Evolutionary conservation across 306 rosid species (phyloP), one percentile per base, ranked within the genome.

Genomic region (Lagenaria siceraria): DNA sequence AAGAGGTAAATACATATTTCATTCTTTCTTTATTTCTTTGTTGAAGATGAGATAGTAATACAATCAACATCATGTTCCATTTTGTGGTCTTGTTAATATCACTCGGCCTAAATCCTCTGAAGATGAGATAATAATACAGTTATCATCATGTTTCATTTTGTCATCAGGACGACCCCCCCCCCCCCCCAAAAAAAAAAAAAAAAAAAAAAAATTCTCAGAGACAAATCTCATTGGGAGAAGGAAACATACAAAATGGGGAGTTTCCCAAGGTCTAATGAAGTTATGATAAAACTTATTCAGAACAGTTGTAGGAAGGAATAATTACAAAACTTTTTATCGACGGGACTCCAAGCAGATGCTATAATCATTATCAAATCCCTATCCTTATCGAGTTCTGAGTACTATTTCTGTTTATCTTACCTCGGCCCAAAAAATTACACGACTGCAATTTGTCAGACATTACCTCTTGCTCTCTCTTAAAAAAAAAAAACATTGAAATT

Each of bases 1-100:
- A 80, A 79, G 98, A 96, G 97, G 99, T 93, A 84, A 81, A 86
- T 43, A 62, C 52, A 11, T n/a, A 10, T 66, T 84, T 78, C 75
- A 21, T n/a, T 14, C 25, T 64, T 62, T 64, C 3, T 35, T 63
- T 33, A 18, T 14, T 63, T 31, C 24, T 33, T 64, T 51, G 17
- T 82, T 33, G 17, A 65, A 69, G n/a, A 51, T 80, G 83, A 65
- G 56, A 22, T 71, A 53, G 17, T 35, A 42, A 22, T 53, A 35
- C 21, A 17, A 49, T 70, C 27, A 15, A 29, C 54, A 19, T 65
- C 29, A 33, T 33, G 66, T 27, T 24, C 13, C 19, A 13, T 60
- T 60, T 60, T 63, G 24, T 63, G 46, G 46, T 15, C 71, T 63
- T 17, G 12, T 35, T 7, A 69, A 68, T 22, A 68, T 42, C 11